phyloP scores from a whole-genome alignment of 2,329 filamentous ascomycete genomes.

The Calonectria naviculata region DNA sequence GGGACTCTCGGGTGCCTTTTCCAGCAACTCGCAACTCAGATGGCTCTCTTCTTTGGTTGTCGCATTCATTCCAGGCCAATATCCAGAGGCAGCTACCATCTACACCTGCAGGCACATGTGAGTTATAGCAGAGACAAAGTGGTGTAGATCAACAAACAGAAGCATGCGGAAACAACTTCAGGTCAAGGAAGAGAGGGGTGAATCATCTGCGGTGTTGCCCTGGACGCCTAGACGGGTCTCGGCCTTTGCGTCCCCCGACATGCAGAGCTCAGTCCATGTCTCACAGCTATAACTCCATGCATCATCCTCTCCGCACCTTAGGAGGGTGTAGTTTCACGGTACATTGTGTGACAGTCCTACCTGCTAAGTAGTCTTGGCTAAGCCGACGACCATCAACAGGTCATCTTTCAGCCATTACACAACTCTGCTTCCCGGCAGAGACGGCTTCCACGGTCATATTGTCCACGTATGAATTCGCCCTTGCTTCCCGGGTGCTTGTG shows the following conservation, averaged over 20 bases:
- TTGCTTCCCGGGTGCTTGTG: neutral
- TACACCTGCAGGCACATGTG: neutral
- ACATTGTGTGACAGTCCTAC: neutral
- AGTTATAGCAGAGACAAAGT: neutral
- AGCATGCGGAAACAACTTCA: constrained; percentile 18
- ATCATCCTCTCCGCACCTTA: neutral
- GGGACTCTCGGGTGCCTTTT: neutral
- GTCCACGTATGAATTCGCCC: neutral
- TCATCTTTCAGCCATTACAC: neutral
- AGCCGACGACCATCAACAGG: neutral
- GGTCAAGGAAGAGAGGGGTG: neutral
- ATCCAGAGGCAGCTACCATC: neutral
- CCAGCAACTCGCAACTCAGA: neutral
- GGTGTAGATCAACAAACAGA: constrained; percentile 29
- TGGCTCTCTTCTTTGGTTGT: too few relatives aligned
- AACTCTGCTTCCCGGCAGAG: neutral
- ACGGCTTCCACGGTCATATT: neutral
- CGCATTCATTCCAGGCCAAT: neutral
- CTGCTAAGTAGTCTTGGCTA: neutral
- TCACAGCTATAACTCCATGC: constrained; percentile 18
- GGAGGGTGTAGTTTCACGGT: neutral
- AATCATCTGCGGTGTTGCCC: neutral
- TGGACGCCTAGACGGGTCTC: constrained; percentile 3
- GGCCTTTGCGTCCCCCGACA: constrained; percentile 13
- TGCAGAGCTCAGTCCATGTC: constrained; percentile 27